Conservation (phyloP, 805 yeast species). For the Candida broadrunensis region DNA sequence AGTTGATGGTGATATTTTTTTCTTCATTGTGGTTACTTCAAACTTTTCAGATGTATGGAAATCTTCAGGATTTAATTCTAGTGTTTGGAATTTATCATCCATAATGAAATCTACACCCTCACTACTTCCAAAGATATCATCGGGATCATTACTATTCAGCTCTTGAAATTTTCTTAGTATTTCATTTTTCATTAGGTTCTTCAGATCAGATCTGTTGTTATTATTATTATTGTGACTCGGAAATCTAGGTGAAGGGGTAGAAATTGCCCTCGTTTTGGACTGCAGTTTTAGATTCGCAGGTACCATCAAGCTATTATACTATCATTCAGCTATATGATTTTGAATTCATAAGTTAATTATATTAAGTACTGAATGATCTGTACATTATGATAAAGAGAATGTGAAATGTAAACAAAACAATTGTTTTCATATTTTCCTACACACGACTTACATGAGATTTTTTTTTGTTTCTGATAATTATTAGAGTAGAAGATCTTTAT, state of each 20-base stretch:
- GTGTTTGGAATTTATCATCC: not conserved
- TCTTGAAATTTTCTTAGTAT: conserved; percentile 20
- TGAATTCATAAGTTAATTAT: too few relatives aligned
- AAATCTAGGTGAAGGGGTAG: conserved; percentile 5
- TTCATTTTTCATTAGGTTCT: conserved; percentile 8
- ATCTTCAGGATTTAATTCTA: conserved; percentile 16
- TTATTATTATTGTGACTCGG: conserved; percentile 3
- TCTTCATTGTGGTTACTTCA: conserved; percentile 3
- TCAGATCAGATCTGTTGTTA: conserved; percentile 1
- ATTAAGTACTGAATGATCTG: too few relatives aligned
- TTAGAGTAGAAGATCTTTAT: not conserved
- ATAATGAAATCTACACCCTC: conserved; percentile 7
- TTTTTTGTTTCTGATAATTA: too few relatives aligned
- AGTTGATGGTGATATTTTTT: not conserved
- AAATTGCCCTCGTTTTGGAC: conserved; percentile 3
- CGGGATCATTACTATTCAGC: conserved; percentile 12
- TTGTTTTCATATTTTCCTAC: not conserved
- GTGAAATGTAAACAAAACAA: conserved; percentile 2
- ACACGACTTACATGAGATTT: not conserved
- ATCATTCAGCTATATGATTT: too few relatives aligned
- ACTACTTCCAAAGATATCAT: conserved; percentile 26
- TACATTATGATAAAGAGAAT: too few relatives aligned
- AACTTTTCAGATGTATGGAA: conserved; percentile 16
- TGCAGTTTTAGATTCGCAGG: not conserved
- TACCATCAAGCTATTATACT: too few relatives aligned